These are phyloP conservation scores for Lactuca saligna DNA, from an alignment of 129 eudicot species.

Conservation along the genomic window DNA sequence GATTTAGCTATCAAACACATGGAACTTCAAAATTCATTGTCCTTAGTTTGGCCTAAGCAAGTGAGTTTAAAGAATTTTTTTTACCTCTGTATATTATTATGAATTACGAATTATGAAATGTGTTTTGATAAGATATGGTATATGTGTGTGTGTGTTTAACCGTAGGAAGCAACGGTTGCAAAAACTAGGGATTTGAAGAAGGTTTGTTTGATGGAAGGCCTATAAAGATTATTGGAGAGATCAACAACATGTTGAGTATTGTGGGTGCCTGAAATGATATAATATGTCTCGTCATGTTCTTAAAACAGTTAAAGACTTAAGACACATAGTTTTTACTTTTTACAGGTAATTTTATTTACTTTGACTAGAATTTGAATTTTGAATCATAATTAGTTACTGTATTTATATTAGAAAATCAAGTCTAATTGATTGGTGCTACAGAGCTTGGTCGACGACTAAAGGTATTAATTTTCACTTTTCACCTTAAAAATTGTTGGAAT, in stretches of 20 bases:
- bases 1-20: conserved; percentile 75
- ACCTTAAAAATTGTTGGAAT: no score
- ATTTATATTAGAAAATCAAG: no score
- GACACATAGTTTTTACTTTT: background rate
- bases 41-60: conserved; percentile 96
- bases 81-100: background rate
- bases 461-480: no score
- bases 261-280: conserved; percentile 26
- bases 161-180: conserved; percentile 91
- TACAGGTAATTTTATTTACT: no score
- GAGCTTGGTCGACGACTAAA: no score
- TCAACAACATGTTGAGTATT: conserved; percentile 63
- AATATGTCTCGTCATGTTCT: no score
- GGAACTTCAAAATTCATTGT: conserved; percentile 86
- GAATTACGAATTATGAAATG: no score
- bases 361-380: no score
- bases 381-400: no score
- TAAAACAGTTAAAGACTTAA: background rate
- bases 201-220: conserved; percentile 98
- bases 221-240: conserved; percentile 91
- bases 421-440: no score
- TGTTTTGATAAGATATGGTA: background rate
- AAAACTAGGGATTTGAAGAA: no score
- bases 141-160: background rate
- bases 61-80: conserved; percentile 42